These are phyloP conservation scores for Phaeotremella skinneri DNA, from an alignment of 768 basidiomycete species.

Conservation along the genomic window DNA sequence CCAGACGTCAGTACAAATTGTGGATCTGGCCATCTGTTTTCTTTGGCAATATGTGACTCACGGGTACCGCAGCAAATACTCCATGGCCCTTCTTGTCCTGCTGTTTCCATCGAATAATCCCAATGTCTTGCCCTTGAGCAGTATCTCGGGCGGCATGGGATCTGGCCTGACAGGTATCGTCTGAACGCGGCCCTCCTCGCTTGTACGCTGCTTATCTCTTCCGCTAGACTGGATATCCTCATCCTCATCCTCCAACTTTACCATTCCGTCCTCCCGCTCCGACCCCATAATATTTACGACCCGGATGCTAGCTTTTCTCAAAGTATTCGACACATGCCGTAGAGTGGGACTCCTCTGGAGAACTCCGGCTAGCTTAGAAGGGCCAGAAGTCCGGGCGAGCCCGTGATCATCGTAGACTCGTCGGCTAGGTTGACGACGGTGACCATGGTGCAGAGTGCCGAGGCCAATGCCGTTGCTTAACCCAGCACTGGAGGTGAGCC, in stretches of 20 bases:
- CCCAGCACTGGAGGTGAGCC: background rate
- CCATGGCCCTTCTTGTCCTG: constrained; percentile 63
- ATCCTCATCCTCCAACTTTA: constrained; percentile 19
- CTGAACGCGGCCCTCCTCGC: background rate
- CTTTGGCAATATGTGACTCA: constrained; percentile 57
- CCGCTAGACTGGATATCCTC: constrained; percentile 11
- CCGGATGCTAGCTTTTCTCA: constrained; percentile 37
- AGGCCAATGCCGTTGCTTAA: background rate
- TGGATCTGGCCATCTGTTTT: constrained; percentile 7
- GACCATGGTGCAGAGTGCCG: background rate
- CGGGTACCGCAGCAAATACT: constrained; percentile 68
- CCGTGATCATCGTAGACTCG: constrained; percentile 31
- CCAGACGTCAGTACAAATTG: constrained; percentile 5
- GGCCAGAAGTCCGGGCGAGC: constrained; percentile 5
- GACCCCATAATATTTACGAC: constrained; percentile 38
- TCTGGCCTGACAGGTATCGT: constrained; percentile 18
- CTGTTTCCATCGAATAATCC: constrained; percentile 71
- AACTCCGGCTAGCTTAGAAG: constrained; percentile 10
- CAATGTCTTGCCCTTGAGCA: constrained; percentile 72
- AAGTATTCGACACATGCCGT: constrained; percentile 26
- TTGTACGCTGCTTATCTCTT: background rate
- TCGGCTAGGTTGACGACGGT: constrained; percentile 7
- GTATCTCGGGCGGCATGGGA: constrained; percentile 36
- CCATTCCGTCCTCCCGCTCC: constrained; percentile 17
- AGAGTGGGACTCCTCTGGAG: constrained; percentile 31